phyloP scores from a whole-genome alignment of 495 filamentous ascomycete species.

The Lentithecium fluviatile region DNA sequence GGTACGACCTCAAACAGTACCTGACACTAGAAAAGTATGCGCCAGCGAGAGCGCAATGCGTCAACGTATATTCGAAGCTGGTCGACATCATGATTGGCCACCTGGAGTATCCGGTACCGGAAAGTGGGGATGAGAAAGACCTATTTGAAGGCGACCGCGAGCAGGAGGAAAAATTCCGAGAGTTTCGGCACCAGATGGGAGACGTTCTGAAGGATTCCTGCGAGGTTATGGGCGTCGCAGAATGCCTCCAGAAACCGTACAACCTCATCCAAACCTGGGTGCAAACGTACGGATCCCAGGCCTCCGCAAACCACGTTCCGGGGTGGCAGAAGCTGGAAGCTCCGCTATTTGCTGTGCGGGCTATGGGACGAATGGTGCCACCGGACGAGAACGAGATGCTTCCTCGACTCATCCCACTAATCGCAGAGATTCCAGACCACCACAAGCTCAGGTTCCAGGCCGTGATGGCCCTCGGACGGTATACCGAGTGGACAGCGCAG shows the following conservation, averaged over 20 bases:
- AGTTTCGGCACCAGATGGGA: constrained; percentile 95
- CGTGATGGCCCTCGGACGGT: constrained; percentile 93
- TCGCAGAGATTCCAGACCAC: constrained; percentile 91
- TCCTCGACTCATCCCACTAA: constrained; percentile 82
- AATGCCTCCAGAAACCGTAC: constrained; percentile 86
- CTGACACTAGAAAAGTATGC: constrained; percentile 84
- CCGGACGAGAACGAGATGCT: constrained; percentile 81
- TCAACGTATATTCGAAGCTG: constrained; percentile 78
- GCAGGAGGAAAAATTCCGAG: constrained; percentile 93
- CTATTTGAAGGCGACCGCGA: constrained; percentile 95
- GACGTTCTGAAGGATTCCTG: constrained; percentile 98
- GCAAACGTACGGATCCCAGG: constrained; percentile 71
- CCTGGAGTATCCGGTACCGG: constrained; percentile 80
- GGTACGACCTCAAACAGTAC: constrained; percentile 98
- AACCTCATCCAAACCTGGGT: constrained; percentile 84
- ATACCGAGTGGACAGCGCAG: constrained; percentile 95
- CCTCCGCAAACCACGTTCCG: constrained; percentile 71
- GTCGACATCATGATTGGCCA: constrained; percentile 94
- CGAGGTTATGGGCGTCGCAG: constrained; percentile 87
- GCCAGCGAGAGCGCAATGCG: constrained; percentile 69
- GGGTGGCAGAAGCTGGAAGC: constrained; percentile 97
- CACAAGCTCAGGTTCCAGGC: constrained; percentile 96
- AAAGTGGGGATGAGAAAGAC: constrained; percentile 70
- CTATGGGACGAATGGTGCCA: constrained; percentile 97
- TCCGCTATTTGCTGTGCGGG: constrained; percentile 89